Evolutionary conservation across 2,329 filamentous ascomycete species (phyloP), one percentile per base, ranked within the genome.

Genomic region (Berkeleyomyces rouxiae): DNA sequence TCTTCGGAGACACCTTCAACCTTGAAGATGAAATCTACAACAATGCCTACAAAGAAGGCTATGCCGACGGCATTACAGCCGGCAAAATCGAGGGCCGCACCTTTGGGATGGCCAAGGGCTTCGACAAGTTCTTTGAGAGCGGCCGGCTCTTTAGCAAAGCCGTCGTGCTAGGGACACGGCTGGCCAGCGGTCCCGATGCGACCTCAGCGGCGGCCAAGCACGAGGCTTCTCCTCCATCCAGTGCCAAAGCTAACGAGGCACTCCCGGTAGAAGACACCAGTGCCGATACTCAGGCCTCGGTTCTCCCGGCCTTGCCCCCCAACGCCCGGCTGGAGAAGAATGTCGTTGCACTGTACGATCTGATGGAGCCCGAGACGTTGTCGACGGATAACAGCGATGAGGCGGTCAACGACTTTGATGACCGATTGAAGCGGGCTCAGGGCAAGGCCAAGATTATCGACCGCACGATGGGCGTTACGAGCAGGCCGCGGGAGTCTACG

Each of bases 101-200:
- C 23, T 90, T 97, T 70, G 93, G 92, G 0, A 82, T 97, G 49
- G 87, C 95, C 71, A 93, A 91, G 67, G 92, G 91, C 0, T 97
- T 93, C 68, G 89, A 96, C 69, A 97, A 96, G 74, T 96, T 95
- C 70, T 71, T 87, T 49, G 85, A 90, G 66, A 82, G 90, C 72
- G 92, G 92, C 2, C 79, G 80, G 64, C 74, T 97, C 40, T 86
- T 92, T 68, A 88, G 90, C 53, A 85, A 84, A 69, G 84, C 89
- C 11, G 75, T 87, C 33, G 78, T 97, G n/a, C 97, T 92, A 91
- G 84, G 85, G 10, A 87, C 88, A 65, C 79, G 90, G 61, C 73
- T 90, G 9, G 47, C 31, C 77, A 3, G 67, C 49, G 39, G 46
- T 33, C n/a, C 42, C 42, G 42, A 11, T 11, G 42, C 42, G 10